Base-by-base conservation (phyloP, 805 yeast genomes). In the Candida ascalaphidarum region DNA sequence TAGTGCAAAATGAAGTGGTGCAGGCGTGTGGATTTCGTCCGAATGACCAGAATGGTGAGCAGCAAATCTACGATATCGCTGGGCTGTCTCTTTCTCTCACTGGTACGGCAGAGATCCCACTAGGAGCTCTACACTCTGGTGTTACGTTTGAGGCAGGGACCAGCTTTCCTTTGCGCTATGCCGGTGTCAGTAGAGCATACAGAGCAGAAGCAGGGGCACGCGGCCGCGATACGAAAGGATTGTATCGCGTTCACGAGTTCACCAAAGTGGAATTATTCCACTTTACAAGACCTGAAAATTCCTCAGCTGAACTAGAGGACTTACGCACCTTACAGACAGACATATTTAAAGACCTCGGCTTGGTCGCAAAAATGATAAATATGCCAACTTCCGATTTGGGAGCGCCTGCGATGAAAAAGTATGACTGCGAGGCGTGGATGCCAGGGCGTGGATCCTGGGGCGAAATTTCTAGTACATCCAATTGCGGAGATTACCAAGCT, bases 121-220 rank as follows among this genome's bases (percentile, higher is more conserved):
- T 92, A 16, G 98, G 96, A 1, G 96, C 86, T 0, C 55, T 79
- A 36, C 76, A 73, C 29, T 69, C 79, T 4, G 70, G 79, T 32
- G 59, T 62, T 14, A 53, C 59, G 0, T 57, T 79, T 22, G 46
- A 32, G 3, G 41, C 61, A 18, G 28, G 36, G 5, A 25, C 45
- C 1, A 53, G 62, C 0, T 56, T 74, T 5, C 86, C 94, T 0
- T 37, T 60, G 10, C 76, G 71, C 42, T 60, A 72, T 17, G 92
- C 76, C 9, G 98, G 96, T 1, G 65, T 85, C 1, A 80, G 94
- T 30, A 65, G 96, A 37, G 74, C 95, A 36, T 92, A 77, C 48
- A 65, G 98, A 36, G 95, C 96, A 0, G 98, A 92, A 50, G 98
- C 98, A 0, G 98, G 97, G 2, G 92, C 97, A 2, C 71, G 95